These are phyloP conservation scores for Castanea sativa DNA, from an alignment of 306 rosid species.

Conservation along the genomic window DNA sequence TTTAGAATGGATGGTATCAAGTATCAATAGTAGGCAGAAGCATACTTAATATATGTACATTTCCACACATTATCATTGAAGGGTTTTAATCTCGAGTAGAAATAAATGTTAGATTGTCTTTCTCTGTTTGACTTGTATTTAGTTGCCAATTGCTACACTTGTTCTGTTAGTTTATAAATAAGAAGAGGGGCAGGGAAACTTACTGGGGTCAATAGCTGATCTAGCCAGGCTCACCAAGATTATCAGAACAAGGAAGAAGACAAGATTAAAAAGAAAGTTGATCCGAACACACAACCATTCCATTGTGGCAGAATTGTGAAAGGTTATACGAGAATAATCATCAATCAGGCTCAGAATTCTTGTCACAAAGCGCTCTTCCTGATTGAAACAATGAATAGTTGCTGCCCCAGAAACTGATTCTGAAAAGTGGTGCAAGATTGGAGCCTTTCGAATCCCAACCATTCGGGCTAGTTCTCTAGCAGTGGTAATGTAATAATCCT, in stretches of 20 bases:
- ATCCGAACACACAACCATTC: too few species aligned
- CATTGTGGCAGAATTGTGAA: too few species aligned
- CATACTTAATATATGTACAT: too few species aligned
- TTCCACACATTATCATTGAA: neutral
- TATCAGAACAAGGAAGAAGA: constrained; percentile 59
- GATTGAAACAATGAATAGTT: constrained; percentile 69
- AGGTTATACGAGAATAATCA: constrained; percentile 49
- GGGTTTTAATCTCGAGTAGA: neutral
- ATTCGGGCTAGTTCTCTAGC: too few species aligned
- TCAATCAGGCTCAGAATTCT: constrained; percentile 47
- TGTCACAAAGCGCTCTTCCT: constrained; percentile 50
- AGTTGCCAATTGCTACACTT: neutral
- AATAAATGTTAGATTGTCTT: neutral
- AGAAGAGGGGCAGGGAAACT: constrained; percentile 25
- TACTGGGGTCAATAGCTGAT: constrained; percentile 72
- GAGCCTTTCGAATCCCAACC: constrained; percentile 63
- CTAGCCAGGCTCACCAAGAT: constrained; percentile 68
- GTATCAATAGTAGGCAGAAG: neutral
- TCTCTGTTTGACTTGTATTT: neutral
- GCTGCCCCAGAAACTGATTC: constrained; percentile 67
- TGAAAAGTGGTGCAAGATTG: constrained; percentile 80
- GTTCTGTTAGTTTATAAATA: neutral
- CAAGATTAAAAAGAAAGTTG: constrained; percentile 12
- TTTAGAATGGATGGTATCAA: neutral
- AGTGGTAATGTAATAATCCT: too few species aligned